Evolutionary conservation across 73 alveolate genomes (phyloP), one percentile per base, ranked within the genome.

Genomic region (Breviolum minutum): DNA sequence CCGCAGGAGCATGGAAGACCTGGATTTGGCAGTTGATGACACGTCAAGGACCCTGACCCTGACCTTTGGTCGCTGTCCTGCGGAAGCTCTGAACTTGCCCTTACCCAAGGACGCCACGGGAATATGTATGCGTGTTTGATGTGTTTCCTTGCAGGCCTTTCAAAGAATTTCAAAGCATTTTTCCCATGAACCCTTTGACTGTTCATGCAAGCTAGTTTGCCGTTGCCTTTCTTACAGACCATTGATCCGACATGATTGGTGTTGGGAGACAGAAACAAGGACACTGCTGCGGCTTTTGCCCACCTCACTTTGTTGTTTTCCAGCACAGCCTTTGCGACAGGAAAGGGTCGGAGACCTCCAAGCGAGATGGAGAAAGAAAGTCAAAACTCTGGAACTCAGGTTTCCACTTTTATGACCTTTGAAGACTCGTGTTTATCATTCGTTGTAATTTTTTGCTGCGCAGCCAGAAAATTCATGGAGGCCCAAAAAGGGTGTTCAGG

Each of bases 1-100:
- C 14, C 69, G 26, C 54, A 86, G 79, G 94, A 61, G 80, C 63
- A 86, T 83, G 92, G 64, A 86, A 0, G 94, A 86, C 63, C 63
- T 86, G 79, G 81, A 86, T 30, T 64, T 86, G 80, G 94, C 79
- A 22, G 63, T 86, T 77, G 94, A 86, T 63, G 92, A 83, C 64
- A 66, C 32, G 88, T 61, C 92, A 27, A 60, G 73, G 48, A 24
- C 61, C 10, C n/a, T 83, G 76, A n/a, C 92, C 76, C 73, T 83
- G 92, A 83, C 92, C 92, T 83, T 54, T 60, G 76, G 7, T 17
- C 73, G 74, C 26, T 83, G 76, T 61, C 92, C 92, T 8, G 62
- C 29, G 71, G 92, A 83, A 22, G 73, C 62, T 20, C 73, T 83
- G 76, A 61, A 22, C 62, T 10, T 83, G 76, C 16, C 90, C 70